Percentiles rank a stretch among this genome's conserved stretches.
Conservation (phyloP, 257 asterid genomes). For the Solanum boliviense region DNA sequence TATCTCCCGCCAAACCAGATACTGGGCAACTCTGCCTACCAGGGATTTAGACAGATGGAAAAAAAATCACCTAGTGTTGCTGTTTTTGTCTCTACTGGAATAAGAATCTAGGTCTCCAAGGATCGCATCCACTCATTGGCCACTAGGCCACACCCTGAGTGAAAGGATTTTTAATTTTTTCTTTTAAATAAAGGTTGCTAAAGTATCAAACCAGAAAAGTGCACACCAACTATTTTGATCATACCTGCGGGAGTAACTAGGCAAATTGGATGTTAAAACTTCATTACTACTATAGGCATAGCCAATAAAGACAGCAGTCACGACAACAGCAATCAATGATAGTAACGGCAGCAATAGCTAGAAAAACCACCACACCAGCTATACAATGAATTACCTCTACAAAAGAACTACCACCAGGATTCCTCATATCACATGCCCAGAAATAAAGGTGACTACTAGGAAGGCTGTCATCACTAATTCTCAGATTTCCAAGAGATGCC, state of each 20-base stretch:
- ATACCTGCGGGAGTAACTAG: neutral
- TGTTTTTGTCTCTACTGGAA: neutral
- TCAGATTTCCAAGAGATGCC: conserved; percentile 95
- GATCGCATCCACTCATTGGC: neutral
- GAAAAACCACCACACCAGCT: neutral
- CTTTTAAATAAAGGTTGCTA: neutral
- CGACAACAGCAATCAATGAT: neutral
- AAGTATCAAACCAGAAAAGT: neutral
- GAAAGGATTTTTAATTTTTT: neutral
- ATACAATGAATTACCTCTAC: conserved; percentile 57
- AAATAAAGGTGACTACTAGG: conserved; percentile 62
- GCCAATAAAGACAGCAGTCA: neutral
- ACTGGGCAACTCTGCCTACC: neutral
- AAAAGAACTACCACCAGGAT: conserved; percentile 94
- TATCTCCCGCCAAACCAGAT: neutral
- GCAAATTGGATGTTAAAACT: neutral
- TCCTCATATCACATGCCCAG: conserved; percentile 99
- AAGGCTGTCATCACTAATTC: conserved; percentile 93
- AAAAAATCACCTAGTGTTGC: neutral
- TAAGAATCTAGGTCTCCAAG: neutral
- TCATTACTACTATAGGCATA: neutral
- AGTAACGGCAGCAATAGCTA: neutral
- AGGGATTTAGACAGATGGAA: neutral
- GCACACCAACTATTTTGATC: neutral
- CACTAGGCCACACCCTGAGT: neutral